Percentiles rank a stretch among this genome's conserved stretches.
Conservation (phyloP, 169 alveolate genomes). For the Eimeria necatrix region DNA sequence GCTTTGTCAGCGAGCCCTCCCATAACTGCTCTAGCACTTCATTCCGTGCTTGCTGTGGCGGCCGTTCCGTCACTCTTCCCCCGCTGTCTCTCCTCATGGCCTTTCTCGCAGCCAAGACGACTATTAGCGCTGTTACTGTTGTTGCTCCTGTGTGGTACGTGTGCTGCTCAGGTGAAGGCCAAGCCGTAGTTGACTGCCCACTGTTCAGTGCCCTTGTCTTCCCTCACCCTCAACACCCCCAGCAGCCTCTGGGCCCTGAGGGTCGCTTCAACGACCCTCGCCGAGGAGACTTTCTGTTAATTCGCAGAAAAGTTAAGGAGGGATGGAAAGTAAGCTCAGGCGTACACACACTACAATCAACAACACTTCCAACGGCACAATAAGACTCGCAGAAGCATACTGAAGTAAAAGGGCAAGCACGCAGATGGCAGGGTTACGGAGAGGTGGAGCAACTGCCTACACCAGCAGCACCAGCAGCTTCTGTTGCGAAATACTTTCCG, state of each 20-base stretch:
- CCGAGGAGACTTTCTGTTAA: conserved; percentile 86
- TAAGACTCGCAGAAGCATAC: too few species aligned
- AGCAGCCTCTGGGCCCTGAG: conserved; percentile 64
- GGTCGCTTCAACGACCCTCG: conserved; percentile 81
- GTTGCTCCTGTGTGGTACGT: conserved; percentile 31
- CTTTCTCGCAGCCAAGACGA: neutral
- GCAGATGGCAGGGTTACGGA: too few species aligned
- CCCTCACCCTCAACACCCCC: conserved; percentile 84
- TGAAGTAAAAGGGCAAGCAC: too few species aligned
- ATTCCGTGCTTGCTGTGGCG: neutral
- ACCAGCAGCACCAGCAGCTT: too few species aligned
- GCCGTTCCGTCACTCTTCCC: neutral
- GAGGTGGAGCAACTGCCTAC: too few species aligned
- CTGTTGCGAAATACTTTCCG: too few species aligned
- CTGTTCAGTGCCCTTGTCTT: conserved; percentile 86
- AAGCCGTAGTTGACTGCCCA: conserved; percentile 84
- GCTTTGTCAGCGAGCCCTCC: neutral
- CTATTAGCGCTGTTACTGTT: neutral
- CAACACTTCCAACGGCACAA: too few species aligned
- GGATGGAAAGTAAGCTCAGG: conserved; percentile 79
- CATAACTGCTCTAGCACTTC: neutral
- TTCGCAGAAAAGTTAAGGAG: conserved; percentile 81
- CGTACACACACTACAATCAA: neutral
- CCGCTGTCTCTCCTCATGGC: neutral
- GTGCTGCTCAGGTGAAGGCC: conserved; percentile 71